Conservation (phyloP, 2,329 filamentous ascomycete species). For the Verticillium nonalfalfae region DNA sequence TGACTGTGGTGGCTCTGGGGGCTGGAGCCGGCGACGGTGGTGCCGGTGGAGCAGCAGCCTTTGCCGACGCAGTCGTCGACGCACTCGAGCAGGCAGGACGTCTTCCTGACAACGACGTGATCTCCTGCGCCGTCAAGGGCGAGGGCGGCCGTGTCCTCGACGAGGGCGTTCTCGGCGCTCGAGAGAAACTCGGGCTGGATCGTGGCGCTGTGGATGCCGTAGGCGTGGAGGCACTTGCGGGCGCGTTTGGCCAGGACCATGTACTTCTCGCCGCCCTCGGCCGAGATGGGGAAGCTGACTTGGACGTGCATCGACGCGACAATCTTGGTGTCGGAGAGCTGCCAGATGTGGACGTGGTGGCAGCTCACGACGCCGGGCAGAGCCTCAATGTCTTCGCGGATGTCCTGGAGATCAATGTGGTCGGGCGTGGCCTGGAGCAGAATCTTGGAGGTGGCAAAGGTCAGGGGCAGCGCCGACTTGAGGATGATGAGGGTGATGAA, state of each 20-base stretch:
- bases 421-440: constrained; percentile 90
- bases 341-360: constrained; percentile 97
- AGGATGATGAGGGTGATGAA: constrained; percentile 82
- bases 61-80: constrained; percentile 39
- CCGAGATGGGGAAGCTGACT: constrained; percentile 82
- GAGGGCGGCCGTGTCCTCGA: constrained; percentile 25
- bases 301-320: constrained; percentile 92
- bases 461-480: constrained; percentile 70
- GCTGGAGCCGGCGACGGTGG: constrained; percentile 21
- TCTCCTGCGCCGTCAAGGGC: constrained; percentile 26
- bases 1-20: constrained; percentile 22
- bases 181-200: constrained; percentile 84
- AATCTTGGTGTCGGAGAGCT: constrained; percentile 89
- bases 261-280: constrained; percentile 71
- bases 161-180: background rate
- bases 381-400: constrained; percentile 82
- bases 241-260: constrained; percentile 85
- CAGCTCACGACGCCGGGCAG: constrained; percentile 83
- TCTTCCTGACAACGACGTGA: constrained; percentile 15
- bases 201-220: constrained; percentile 93
- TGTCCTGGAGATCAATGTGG: constrained; percentile 80
- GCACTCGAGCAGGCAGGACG: constrained; percentile 45
- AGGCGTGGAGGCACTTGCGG: constrained; percentile 83
- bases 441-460: constrained; percentile 75
- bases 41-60: constrained; percentile 33